Evolutionary conservation across 768 basidiomycete genomes (phyloP), one percentile per base, ranked within the genome.

Genomic region (Saitozyma sp.): DNA sequence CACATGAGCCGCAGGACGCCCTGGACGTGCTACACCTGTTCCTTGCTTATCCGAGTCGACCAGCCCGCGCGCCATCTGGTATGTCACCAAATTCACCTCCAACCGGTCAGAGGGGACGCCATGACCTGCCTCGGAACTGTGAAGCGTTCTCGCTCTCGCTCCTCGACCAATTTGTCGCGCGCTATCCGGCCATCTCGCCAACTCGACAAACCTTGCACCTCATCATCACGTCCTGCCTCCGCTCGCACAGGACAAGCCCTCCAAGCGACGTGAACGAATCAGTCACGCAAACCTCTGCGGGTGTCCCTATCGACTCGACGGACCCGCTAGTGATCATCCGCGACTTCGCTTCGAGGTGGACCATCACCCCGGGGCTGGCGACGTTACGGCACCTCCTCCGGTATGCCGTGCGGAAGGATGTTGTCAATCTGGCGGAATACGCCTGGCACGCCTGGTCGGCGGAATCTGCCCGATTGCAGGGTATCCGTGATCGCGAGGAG

Each of bases 191-290:
- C n/a, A 38, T 61, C 52, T 8, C 6, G n/a, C 59, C 59, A 5
- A 61, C 59, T 16, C 59, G 52, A 9, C 59, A 61, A 46, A 61
- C 59, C n/a, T 29, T 61, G 39, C 59, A 61, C 45, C 51, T 61
- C 52, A 48, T 61, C 39, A 38, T 54, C 39, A 17, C 16, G 2
- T 37, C 9, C n/a, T 29, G 20, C 53, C 39, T 54, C 1, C 7
- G 20, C 51, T 59, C 50, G 9, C 10, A 39, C 43, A 29, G 13
- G 43, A 43, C 40, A 9, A 13, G 40, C 5, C 6, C 55, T 20
- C 16, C 13, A 10, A 56, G 17, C 11, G 55, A 41, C 42, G 42
- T 14, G 14, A 46, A 16, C 14, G 11, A 19, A n/a, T 8, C 51
- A 9, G 29, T 29, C 45, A 4, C 16, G 40, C 17, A 19, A 13